Evolutionary conservation across 495 filamentous ascomycete species (phyloP), one percentile per base, ranked within the genome.

Genomic region (Umbilicaria muhlenbergii): DNA sequence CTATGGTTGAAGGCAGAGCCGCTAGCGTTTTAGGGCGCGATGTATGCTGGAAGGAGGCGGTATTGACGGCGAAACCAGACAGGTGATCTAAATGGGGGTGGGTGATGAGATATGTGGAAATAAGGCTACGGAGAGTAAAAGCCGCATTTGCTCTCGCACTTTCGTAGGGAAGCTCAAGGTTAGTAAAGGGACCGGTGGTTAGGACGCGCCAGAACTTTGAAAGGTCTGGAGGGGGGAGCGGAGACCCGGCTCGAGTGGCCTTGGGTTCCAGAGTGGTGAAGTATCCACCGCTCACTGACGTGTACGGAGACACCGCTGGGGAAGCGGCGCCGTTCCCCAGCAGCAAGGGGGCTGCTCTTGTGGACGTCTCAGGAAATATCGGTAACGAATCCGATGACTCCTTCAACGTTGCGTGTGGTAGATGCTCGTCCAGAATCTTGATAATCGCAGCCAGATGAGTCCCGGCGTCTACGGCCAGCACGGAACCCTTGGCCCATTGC

Each of bases 21-120:
- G 87, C 86, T 10, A 98, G 63, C 16, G 78, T 69, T 57, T 95
- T 98, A 6, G 85, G 83, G 12, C 74, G 73, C 36, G 66, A 68
- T 31, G 78, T 80, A n/a, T 71, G 75, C 48, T 78, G 74, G 17
- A 92, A 72, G 16, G 80, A 75, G 18, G 88, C 87, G 1, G 88
- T 92, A 59, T 94, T 95, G 53, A 96, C 82, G 17, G 86, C 84
- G 48, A 96, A 80, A 18, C 83, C 91, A 19, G 83, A 76, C 15
- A 98, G 73, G 58, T 98, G 91, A 52, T 98, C 91, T 2, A 98
- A 69, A 63, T 98, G 91, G 3, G 89, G 78, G 60, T 98, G 89
- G 0, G 89, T 96, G 46, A 98, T 86, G 21, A 95, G 69, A 49
- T 85, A 87, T 0, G 87, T 80, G 17, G 86, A 85, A 34, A 98